phyloP scores from a whole-genome alignment of 2,329 filamentous ascomycete species.

The Verticillium dahliae region DNA sequence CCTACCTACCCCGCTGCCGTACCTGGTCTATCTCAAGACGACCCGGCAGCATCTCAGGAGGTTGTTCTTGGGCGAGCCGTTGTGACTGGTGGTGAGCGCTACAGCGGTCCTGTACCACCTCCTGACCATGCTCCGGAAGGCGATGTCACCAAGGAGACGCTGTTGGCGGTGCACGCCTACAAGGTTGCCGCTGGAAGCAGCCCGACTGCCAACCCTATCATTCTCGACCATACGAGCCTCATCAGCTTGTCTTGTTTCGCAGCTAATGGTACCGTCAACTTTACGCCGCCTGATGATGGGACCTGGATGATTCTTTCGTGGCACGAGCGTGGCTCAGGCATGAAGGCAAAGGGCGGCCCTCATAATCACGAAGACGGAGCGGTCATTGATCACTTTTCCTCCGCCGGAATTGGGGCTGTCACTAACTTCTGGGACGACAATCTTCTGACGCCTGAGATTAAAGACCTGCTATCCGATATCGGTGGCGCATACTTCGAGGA shows the following conservation, averaged over 20 bases:
- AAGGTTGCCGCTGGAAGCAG: neutral
- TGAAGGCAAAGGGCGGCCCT: constrained; percentile 4
- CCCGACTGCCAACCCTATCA: constrained; percentile 3
- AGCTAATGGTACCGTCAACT: constrained; percentile 3
- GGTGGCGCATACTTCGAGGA: constrained; percentile 9
- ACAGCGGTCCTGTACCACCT: constrained; percentile 4
- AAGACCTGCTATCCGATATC: constrained; percentile 2
- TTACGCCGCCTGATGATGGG: constrained; percentile 5
- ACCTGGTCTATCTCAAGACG: constrained; percentile 3
- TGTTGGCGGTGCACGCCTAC: constrained; percentile 7
- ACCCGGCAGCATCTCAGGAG: constrained; percentile 2
- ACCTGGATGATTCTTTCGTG: constrained; percentile 8
- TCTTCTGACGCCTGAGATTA: constrained; percentile 4
- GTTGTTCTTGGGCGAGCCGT: neutral
- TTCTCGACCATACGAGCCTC: constrained; percentile 4
- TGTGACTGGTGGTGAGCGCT: neutral
- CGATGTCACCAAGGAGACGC: constrained; percentile 5
- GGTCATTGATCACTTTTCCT: constrained; percentile 8
- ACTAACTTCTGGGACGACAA: constrained; percentile 7
- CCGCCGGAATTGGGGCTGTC: constrained; percentile 2
- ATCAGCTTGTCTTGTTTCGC: constrained; percentile 1
- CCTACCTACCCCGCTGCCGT: constrained; percentile 7
- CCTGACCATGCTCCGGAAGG: neutral
- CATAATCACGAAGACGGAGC: constrained; percentile 4
- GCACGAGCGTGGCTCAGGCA: constrained; percentile 3